Base-by-base conservation (phyloP, 139 green algal genomes). In the Chlamydomonas sp. region DNA sequence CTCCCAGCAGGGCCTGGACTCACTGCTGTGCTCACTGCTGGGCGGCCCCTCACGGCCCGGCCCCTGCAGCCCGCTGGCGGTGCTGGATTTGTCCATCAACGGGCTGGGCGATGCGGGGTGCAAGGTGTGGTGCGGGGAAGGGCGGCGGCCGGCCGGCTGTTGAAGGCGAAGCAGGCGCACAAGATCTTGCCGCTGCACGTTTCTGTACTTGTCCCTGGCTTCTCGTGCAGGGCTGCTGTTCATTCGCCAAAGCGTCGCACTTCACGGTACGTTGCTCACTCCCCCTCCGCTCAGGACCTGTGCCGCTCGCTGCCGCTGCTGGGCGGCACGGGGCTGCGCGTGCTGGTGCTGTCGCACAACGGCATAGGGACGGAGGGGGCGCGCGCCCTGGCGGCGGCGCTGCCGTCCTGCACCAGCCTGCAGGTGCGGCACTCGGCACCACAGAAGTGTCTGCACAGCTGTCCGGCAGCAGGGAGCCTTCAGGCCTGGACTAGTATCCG, bases 61-160 rank as follows among this genome's bases (percentile, higher is more conserved):
- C 3, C 16, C 63, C 12, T 68, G 79, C 2, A 5, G 64, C 78
- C 12, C 72, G 63, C 67, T 87, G 60, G 59, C 67, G 15, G 78
- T 87, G 3, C 82, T 92, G 74, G 90, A 92, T 64, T 57, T 91
- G 20, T 87, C 86, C 7, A 72, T 92, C 16, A 92, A 92, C 78
- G 1, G 2, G 12, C 78, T 92, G 78, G 86, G 59, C 1, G 90
- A 92, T 60, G 86, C 80, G 20, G 90, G 90, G 5, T 85, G 79
- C 64, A 88, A 90, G 89, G 89, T 89, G 83, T 0, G 88, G 10
- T 9, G 17, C 76, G 85, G 60, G 59, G 60, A 6, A 12, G 31
- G 31, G 31, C 31, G 31, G 31, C 31, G 31, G 31, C 31, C 31
- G 31, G 31, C 31, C 31, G 31, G 31, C 31, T 49, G 31, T 49